Conservation (phyloP, 192 early-diverging fungal genomes). For the Gorgonomyces haynaldii region DNA sequence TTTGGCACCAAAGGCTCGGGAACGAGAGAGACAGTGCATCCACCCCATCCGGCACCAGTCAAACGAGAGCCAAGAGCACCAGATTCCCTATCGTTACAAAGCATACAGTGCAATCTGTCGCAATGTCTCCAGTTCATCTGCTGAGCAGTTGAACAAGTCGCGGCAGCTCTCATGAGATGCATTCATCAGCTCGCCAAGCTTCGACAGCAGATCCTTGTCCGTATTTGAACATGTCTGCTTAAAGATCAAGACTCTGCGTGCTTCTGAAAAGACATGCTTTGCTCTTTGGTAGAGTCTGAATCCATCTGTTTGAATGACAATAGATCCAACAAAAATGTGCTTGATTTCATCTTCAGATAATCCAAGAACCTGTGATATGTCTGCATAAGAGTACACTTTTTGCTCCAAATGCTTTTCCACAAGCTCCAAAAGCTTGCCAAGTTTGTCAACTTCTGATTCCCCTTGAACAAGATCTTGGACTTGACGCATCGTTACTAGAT, state of each 20-base stretch:
- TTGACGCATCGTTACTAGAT: slow-evolving; percentile 22
- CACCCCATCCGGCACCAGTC: slow-evolving; percentile 92
- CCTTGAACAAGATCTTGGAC: slow-evolving; percentile 9
- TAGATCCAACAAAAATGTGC: slow-evolving; percentile 26
- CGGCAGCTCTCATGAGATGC: slow-evolving; percentile 73
- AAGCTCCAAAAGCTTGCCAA: slow-evolving; percentile 3
- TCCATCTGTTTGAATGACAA: slow-evolving; percentile 45
- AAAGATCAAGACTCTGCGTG: slow-evolving; percentile 67
- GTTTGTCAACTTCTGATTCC: slow-evolving; percentile 3
- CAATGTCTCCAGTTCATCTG: slow-evolving; percentile 73
- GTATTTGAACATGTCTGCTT: slow-evolving; percentile 40
- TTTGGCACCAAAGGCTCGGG: too few relatives aligned
- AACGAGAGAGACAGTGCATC: slow-evolving; percentile 74
- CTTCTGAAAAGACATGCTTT: slow-evolving; percentile 72
- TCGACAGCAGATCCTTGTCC: slow-evolving; percentile 12
- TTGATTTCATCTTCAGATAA: slow-evolving; percentile 29
- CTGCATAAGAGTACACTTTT: slow-evolving; percentile 17
- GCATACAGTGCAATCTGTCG: slow-evolving; percentile 12
- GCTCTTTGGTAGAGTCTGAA: slow-evolving; percentile 71
- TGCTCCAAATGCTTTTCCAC: slow-evolving; percentile 13
- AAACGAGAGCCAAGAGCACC: slow-evolving; percentile 76
- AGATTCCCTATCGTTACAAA: slow-evolving; percentile 10
- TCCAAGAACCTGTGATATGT: slow-evolving; percentile 17
- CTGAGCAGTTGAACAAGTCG: slow-evolving; percentile 71
- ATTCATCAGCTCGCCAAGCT: slow-evolving; percentile 82